Evolutionary conservation across 768 basidiomycete genomes (phyloP), one percentile per base, ranked within the genome.

Genomic region (Termitomyces sp.): DNA sequence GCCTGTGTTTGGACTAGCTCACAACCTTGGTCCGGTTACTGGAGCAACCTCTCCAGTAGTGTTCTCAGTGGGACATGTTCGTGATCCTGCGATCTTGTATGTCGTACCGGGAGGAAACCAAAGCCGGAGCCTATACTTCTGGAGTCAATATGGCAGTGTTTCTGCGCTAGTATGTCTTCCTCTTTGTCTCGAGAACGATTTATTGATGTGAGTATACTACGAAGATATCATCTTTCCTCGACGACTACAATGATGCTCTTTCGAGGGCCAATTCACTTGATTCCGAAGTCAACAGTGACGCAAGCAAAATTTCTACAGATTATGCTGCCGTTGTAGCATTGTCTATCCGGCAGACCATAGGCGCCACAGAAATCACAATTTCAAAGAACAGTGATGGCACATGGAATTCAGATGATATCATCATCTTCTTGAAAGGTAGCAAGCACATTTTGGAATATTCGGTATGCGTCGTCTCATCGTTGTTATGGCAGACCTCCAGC

Each of bases 1-100:
- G 84, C 83, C 83, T 12, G 83, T 86, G 12, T 86, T 87, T 57
- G 84, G 73, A 7, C 73, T 85, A 42, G 75, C 83, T 18, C 80
- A 79, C 31, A 76, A 86, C 60, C 77, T 86, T 32, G 84, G 82
- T 3, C 68, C 64, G 5, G 66, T 86, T 46, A 67, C 63, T 18
- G 60, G 60, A 15, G 58, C 71, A 1, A 70, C 73, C 7, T 54
- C 61, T 3, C 68, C 76, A 7, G 68, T 74, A 5, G 69, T 81
- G 4, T 77, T 76, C 54, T 70, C 77, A 1, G 64, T 82, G 23
- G 80, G 80, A 25, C 78, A 78, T 56, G 65, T 77, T 33, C 75
- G 81, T 23, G 79, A 82, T 58, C 81, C 81, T 7, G 76, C 69
- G 16, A 67, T 82, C 18, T 60, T 69, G 40, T 82, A 79, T 53